phyloP scores from a whole-genome alignment of 179 eudicot species.

The Silene vulgaris region DNA sequence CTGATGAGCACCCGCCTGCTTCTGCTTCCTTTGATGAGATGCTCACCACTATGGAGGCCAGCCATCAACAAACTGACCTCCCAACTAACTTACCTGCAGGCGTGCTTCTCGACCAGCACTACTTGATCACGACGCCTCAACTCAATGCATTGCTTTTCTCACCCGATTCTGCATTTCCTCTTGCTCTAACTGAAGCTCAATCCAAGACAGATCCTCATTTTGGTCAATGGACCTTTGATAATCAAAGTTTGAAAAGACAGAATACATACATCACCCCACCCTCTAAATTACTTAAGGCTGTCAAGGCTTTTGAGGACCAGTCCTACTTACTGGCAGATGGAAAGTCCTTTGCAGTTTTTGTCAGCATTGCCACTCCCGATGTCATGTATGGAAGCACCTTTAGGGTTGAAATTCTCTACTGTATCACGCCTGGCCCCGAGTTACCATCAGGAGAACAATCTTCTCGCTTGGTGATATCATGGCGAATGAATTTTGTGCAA shows the following conservation, averaged over 20 bases:
- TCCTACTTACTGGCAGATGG: constrained; percentile 73
- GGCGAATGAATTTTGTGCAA: constrained; percentile 74
- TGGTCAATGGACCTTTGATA: constrained; percentile 66
- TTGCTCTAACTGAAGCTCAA: constrained; percentile 45
- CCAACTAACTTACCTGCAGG: constrained; percentile 74
- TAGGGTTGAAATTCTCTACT: constrained; percentile 57
- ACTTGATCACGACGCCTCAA: constrained; percentile 45
- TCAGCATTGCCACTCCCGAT: constrained; percentile 76
- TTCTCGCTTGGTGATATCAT: constrained; percentile 59
- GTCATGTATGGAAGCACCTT: constrained; percentile 78
- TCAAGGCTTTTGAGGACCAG: constrained; percentile 79
- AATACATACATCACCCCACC: constrained; percentile 60
- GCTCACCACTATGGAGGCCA: constrained; percentile 47
- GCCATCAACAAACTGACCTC: constrained; percentile 50
- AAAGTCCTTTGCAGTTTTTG: constrained; percentile 55
- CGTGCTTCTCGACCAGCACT: constrained; percentile 59
- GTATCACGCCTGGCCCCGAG: constrained; percentile 82
- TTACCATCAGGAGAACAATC: constrained; percentile 74
- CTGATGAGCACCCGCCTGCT: constrained; percentile 43
- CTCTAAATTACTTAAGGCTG: constrained; percentile 59
- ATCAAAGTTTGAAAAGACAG: constrained; percentile 49
- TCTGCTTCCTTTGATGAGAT: constrained; percentile 53
- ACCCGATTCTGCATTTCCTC: constrained; percentile 54
- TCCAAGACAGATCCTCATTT: constrained; percentile 51
- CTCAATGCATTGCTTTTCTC: constrained; percentile 67